Base-by-base conservation (phyloP, 2,329 filamentous ascomycete species). In the Exophiala lecanii-corni region DNA sequence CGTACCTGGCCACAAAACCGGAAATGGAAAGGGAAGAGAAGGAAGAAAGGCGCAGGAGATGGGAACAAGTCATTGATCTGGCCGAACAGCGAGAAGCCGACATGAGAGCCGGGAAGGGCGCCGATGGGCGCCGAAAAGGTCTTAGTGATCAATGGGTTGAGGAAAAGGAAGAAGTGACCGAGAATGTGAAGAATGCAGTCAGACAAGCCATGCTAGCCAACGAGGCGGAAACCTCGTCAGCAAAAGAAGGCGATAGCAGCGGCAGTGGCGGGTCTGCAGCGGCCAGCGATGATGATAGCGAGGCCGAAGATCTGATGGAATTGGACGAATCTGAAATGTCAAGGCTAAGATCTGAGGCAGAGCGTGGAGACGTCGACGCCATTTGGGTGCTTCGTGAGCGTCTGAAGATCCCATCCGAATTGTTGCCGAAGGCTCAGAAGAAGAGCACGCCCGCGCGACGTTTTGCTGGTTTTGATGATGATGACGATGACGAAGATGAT, bases 11-110 rank as follows among this genome's bases (percentile, higher is more conserved):
- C 2, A 86, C 94, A 55, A 96, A 97, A 62, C 92, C 94, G 0
- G 91, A 96, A 49, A 96, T 98, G 91, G 92, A 96, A 51, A 82
- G 84, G 65, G 87, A 87, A 61, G 89, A 97, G 63, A 91, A 89
- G 59, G 89, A 96, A 61, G 84, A 85, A 65, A 79, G 89, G 36
- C 77, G 85, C 34, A 81, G 85, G 64, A 73, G 89, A 36, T 95
- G 89, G 88, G 82, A 95, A 63, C 79, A 89, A 59, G 84, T 97
- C 42, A 84, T 97, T 9, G 85, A 91, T 36, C 75, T 83, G 46
- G 82, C 92, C 0, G 91, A 97, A 62, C 77, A 81, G 49, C 84
- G 82, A 55, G 84, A 94, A 57, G 83, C 88, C 25, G 89, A 95
- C 59, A 78, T 96, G 39, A 82, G 79, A 63, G 81, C 82, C 47